A percentile compares a stretch with the other conserved stretches of the same genome.
Evolutionary conservation across 2,329 filamentous ascomycete genomes (phyloP).

Genomic region (Biscogniauxia marginata): DNA sequence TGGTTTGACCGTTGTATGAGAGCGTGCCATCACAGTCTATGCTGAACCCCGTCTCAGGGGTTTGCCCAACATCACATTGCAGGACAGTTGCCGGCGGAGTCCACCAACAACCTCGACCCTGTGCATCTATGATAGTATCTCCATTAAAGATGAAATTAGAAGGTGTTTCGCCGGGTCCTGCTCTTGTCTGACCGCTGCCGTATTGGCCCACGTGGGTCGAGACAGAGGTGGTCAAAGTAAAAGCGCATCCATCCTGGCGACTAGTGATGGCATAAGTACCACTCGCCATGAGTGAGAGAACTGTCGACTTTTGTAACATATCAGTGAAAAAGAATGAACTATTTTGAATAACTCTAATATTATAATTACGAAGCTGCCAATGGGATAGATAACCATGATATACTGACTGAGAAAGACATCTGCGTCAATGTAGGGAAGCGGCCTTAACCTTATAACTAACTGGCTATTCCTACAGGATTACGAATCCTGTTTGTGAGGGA

Average conservation of each 20-base stretch:
- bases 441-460: background rate
- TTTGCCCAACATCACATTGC: slow-evolving; percentile 57
- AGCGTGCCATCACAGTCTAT: slow-evolving; percentile 52
- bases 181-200: slow-evolving; percentile 52
- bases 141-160: slow-evolving; percentile 52
- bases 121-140: slow-evolving; percentile 54
- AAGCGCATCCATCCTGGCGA: slow-evolving; percentile 41
- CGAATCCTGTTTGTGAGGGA: background rate
- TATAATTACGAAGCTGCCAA: background rate
- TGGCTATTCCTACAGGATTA: background rate
- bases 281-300: slow-evolving; percentile 17
- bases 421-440: background rate
- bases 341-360: background rate
- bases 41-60: slow-evolving; percentile 51
- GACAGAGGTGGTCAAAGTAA: slow-evolving; percentile 47
- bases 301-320: slow-evolving; percentile 21
- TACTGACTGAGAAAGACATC: background rate
- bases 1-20: slow-evolving; percentile 46
- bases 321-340: slow-evolving; percentile 1
- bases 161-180: slow-evolving; percentile 46
- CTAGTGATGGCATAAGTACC: slow-evolving; percentile 22
- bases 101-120: slow-evolving; percentile 59
- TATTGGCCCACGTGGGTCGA: slow-evolving; percentile 57
- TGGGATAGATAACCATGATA: background rate
- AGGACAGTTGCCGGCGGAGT: slow-evolving; percentile 58